phyloP scores from a whole-genome alignment of 1,284 basidiomycete species.

The Cutaneotrichosporon cyanovorans region DNA sequence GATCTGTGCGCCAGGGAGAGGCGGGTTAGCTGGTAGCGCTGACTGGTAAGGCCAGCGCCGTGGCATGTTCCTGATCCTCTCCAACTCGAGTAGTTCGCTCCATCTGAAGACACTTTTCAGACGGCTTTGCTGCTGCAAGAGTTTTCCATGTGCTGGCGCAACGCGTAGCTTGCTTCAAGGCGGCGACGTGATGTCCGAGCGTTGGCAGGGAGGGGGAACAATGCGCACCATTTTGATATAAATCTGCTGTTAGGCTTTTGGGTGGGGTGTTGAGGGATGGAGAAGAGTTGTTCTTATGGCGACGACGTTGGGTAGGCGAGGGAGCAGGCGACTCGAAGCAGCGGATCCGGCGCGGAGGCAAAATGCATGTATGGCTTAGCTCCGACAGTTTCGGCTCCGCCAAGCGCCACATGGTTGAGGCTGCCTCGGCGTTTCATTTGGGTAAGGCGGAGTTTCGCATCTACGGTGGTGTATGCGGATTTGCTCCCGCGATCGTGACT shows the following conservation, averaged over 20 bases:
- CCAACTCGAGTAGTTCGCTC: too few species aligned
- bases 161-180: conserved; percentile 4
- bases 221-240: conserved; percentile 20
- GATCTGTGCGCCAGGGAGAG: conserved; percentile 3
- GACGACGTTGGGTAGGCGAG: neutral
- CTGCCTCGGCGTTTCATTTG: neutral
- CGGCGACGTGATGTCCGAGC: conserved; percentile 15
- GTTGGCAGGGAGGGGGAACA: conserved; percentile 1
- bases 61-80: too few species aligned
- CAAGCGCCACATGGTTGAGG: too few species aligned
- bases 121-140: too few species aligned
- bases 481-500: neutral
- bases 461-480: neutral
- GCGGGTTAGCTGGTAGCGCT: conserved; percentile 2
- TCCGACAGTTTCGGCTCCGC: neutral
- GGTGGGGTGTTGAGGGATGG: conserved; percentile 13
- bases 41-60: neutral
- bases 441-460: neutral
- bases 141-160: too few species aligned
- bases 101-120: too few species aligned
- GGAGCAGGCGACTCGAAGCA: neutral
- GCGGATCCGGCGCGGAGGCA: neutral
- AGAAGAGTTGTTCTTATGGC: too few species aligned
- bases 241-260: conserved; percentile 9
- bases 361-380: neutral